Base-by-base conservation (phyloP, 805 yeast species). In the Candida morakotiae region DNA sequence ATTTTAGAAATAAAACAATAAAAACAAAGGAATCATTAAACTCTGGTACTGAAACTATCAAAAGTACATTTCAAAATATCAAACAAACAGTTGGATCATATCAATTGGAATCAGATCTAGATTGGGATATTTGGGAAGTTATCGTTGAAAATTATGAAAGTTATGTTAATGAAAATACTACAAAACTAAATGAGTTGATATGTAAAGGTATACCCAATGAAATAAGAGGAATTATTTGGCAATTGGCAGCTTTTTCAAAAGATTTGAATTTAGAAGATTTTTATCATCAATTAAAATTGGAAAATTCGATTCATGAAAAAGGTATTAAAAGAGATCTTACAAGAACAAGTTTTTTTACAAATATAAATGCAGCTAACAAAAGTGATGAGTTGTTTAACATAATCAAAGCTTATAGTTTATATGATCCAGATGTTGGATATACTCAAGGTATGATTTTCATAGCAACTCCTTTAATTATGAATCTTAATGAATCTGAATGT, bases 361-460 rank as follows among this genome's bases (percentile, higher is more conserved):
- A 65, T 40, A 67, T 70, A 9, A 72, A 72, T 17, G 69, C 71
- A 40, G 70, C 69, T 19, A 77, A 79, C 35, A 80, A 81, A 49
- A 63, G 71, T 9, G 81, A 75, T 23, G 79, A 86, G 34, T 64
- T 93, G 24, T 84, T 69, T 52, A 78, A 80, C 39, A 81, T 93
- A 20, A 74, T 93, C 44, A 85, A 84, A 52, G 89, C 88, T 0
- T 93, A 91, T 62, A 79, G 93, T 16, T 62, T 87, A 33, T 83
- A 77, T 56, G 98, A 93, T 57, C 79, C 84, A 1, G 97, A 89
- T 35, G 96, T 93, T 35, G 98, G 98, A 0, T 93, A 93, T 53
- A 93, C 97, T 2, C 98, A 93, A 60, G 98, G 98, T 6, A 88
- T 93, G 96, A 95, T 95, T 1, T 93, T 93, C 53, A 77, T 93